Evolutionary conservation across 2,329 filamentous ascomycete genomes (phyloP), one percentile per base, ranked within the genome.

Genomic region (Cucurbitaria berberidis): DNA sequence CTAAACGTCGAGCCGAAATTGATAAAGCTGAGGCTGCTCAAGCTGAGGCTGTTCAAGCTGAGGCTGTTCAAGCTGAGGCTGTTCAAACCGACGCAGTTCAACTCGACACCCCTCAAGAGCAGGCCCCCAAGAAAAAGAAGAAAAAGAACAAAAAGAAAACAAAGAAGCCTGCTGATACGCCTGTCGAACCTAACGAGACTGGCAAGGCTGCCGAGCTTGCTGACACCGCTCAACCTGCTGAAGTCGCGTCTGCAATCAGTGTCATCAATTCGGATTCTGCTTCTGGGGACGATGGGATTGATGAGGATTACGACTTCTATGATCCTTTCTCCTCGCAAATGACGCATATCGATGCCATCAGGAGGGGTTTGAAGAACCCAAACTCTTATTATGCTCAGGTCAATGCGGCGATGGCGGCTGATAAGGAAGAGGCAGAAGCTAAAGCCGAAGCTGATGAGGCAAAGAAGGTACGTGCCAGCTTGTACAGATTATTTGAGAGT

Each of bases 111-210:
- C n/a, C n/a, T n/a, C n/a, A n/a, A n/a, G n/a, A n/a, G n/a, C n/a
- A n/a, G n/a, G n/a, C n/a, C n/a, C 34, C 49, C 8, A 57, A 57
- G 35, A 51, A 53, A 38, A 63, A 60, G 47, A 67, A 69, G 54
- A 63, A 66, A 41, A 67, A 62, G 13, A 66, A 60, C 38, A 66
- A 64, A 32, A 74, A 71, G 62, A 81, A 80, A 73, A 13, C 30
- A 13, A 46, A 46, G 76, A 63, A 58, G 26, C 27, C 39, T 15
- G 15, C 48, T 3, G 16, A 16, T 40, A 22, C 35, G 6, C 19
- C 32, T 39, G 19, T 16, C 30, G 38, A 48, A 19, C 2, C 18
- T 29, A 8, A n/a, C n/a, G n/a, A n/a, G n/a, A n/a, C n/a, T n/a
- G n/a, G n/a, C n/a, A n/a, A n/a, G n/a, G n/a, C n/a, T n/a, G n/a